Conservation (phyloP, 345 rosid species). For the Psidium guajava region DNA sequence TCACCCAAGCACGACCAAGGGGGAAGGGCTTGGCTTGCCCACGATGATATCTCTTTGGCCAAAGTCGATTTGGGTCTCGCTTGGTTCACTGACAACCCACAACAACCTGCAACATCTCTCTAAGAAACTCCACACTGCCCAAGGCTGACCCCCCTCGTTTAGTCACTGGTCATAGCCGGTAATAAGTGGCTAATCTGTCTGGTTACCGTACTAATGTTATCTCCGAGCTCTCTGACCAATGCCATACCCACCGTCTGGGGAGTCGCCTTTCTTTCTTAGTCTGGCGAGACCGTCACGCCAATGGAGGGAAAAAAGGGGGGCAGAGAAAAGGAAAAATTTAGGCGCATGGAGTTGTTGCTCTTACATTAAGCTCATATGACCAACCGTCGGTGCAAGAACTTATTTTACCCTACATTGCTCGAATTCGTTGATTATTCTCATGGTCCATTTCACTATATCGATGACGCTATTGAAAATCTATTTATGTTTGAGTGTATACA, state of each 20-base stretch:
- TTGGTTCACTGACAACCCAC: background rate
- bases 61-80: background rate
- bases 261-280: background rate
- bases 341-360: background rate
- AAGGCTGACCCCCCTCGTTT: slow-evolving; percentile 4
- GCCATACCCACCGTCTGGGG: background rate
- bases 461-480: background rate
- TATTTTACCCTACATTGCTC: background rate
- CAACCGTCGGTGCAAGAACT: background rate
- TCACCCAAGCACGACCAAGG: background rate
- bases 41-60: background rate
- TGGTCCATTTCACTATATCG: background rate
- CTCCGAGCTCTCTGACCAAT: background rate
- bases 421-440: background rate
- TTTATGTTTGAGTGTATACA: background rate
- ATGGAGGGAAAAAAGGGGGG: background rate
- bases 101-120: background rate
- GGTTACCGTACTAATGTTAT: slow-evolving; percentile 11
- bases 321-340: background rate
- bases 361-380: background rate
- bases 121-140: background rate
- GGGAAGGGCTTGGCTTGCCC: background rate
- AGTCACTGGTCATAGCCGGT: slow-evolving; percentile 18
- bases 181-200: slow-evolving; percentile 19
- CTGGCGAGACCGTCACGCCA: background rate